A percentile compares a stretch with the other conserved stretches of the same genome.
Conservation (phyloP, 257 asterid genomes). For the Solanum commersonii region DNA sequence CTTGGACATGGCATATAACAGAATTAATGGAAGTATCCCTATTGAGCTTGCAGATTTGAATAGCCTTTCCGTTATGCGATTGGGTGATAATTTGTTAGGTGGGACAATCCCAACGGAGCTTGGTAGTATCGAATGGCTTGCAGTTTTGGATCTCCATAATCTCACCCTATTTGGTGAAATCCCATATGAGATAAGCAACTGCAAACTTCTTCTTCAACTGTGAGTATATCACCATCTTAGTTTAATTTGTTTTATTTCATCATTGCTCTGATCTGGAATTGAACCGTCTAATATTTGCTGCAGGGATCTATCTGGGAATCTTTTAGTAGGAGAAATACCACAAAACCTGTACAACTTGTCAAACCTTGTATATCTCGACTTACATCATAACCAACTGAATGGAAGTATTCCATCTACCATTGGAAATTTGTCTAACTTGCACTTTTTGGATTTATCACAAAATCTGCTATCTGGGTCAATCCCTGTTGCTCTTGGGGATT, state of each 20-base stretch:
- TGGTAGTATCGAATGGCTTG: conserved; percentile 73
- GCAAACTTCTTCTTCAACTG: conserved; percentile 83
- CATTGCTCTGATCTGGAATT: not conserved
- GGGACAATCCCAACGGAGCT: conserved; percentile 61
- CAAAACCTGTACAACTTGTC: conserved; percentile 53
- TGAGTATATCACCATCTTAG: conserved; percentile 27
- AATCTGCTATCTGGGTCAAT: conserved; percentile 52
- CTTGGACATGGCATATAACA: conserved; percentile 70
- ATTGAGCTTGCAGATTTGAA: conserved; percentile 44
- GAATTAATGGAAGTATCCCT: conserved; percentile 64
- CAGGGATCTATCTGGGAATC: conserved; percentile 75
- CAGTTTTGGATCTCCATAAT: conserved; percentile 70
- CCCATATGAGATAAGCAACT: conserved; percentile 56
- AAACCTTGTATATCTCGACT: conserved; percentile 57
- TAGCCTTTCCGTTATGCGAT: conserved; percentile 46
- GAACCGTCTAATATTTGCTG: conserved; percentile 8
- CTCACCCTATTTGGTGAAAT: conserved; percentile 57
- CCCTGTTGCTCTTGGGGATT: conserved; percentile 46
- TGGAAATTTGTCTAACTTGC: conserved; percentile 57
- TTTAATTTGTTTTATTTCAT: not conserved
- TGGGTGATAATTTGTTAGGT: conserved; percentile 51
- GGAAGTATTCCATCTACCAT: conserved; percentile 58
- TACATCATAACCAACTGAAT: conserved; percentile 52
- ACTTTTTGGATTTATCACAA: conserved; percentile 55
- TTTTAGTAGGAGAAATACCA: conserved; percentile 52